phyloP scores from a whole-genome alignment of 1,284 basidiomycete genomes.

The Microbotryum intermedium region DNA sequence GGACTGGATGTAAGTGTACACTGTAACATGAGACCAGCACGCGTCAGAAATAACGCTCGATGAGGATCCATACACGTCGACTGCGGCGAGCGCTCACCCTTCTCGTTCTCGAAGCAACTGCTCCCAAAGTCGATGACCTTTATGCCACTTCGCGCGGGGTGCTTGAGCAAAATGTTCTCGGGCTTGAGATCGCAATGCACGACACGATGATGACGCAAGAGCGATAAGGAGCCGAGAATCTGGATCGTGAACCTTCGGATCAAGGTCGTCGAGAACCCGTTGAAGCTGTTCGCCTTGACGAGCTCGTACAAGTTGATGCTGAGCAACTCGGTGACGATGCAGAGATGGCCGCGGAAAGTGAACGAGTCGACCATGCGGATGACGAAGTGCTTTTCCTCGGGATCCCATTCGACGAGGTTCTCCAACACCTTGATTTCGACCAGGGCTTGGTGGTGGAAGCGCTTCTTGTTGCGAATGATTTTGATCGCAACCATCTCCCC shows the following conservation, averaged over 20 bases:
- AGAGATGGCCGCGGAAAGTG: conserved; percentile 94
- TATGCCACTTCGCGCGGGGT: conserved; percentile 91
- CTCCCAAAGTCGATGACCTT: conserved; percentile 99
- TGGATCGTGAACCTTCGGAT: conserved; percentile 95
- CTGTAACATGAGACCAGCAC: conserved; percentile 43
- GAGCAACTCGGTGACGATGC: conserved; percentile 95
- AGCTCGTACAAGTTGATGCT: conserved; percentile 99
- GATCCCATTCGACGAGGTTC: conserved; percentile 93
- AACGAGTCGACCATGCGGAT: conserved; percentile 99
- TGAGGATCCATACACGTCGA: neutral
- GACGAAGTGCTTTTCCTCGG: conserved; percentile 92
- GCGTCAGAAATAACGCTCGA: neutral
- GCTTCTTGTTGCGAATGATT: conserved; percentile 98
- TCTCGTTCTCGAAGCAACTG: conserved; percentile 97
- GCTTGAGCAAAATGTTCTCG: conserved; percentile 92
- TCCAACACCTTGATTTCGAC: conserved; percentile 99
- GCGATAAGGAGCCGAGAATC: conserved; percentile 78
- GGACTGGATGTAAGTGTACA: conserved; percentile 95
- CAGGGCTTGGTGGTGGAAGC: conserved; percentile 96
- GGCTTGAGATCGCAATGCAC: conserved; percentile 99
- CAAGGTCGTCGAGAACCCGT: conserved; percentile 86
- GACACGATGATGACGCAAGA: conserved; percentile 93
- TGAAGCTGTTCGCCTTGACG: conserved; percentile 97
- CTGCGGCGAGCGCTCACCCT: conserved; percentile 54
- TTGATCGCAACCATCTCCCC: conserved; percentile 96